A percentile compares a stretch with the other conserved stretches of the same genome.
Evolutionary conservation across 2,329 filamentous ascomycete species (phyloP).

Genomic region (Fusarium transvaalense): DNA sequence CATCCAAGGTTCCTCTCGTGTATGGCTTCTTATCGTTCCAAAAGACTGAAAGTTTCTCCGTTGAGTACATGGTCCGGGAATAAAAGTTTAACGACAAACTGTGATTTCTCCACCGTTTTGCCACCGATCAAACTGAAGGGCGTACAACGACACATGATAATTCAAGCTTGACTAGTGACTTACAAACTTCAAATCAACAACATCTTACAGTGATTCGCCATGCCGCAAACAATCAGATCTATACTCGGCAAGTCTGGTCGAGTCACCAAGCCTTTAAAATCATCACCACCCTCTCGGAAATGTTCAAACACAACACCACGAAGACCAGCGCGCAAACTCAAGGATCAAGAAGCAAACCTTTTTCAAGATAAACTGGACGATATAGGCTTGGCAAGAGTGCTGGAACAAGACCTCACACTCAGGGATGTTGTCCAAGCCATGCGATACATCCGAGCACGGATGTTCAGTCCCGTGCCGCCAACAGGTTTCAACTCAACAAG

Average conservation of each 20-base stretch:
- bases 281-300: slow-evolving; percentile 27
- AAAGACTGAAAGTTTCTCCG: neutral
- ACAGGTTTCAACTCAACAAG: slow-evolving; percentile 74
- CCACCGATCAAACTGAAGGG: slow-evolving; percentile 30
- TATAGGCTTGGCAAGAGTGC: slow-evolving; percentile 65
- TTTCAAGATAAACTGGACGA: slow-evolving; percentile 69
- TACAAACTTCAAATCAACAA: neutral
- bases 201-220: neutral
- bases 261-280: slow-evolving; percentile 51
- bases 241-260: slow-evolving; percentile 56
- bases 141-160: neutral
- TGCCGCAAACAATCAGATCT: slow-evolving; percentile 54
- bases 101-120: slow-evolving; percentile 30
- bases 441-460: slow-evolving; percentile 68
- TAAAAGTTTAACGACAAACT: neutral
- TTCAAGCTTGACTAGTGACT: neutral
- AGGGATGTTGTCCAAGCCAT: slow-evolving; percentile 75
- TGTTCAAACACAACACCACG: slow-evolving; percentile 44
- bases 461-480: slow-evolving; percentile 74
- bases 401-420: slow-evolving; percentile 68
- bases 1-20: neutral
- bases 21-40: neutral
- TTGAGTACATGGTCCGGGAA: neutral
- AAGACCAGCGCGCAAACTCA: slow-evolving; percentile 42
- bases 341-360: slow-evolving; percentile 47